Percentiles rank a stretch among this genome's conserved stretches.
These are phyloP conservation scores for Heritiera littoralis DNA, from an alignment of 345 rosid species.

Conservation along the genomic window DNA sequence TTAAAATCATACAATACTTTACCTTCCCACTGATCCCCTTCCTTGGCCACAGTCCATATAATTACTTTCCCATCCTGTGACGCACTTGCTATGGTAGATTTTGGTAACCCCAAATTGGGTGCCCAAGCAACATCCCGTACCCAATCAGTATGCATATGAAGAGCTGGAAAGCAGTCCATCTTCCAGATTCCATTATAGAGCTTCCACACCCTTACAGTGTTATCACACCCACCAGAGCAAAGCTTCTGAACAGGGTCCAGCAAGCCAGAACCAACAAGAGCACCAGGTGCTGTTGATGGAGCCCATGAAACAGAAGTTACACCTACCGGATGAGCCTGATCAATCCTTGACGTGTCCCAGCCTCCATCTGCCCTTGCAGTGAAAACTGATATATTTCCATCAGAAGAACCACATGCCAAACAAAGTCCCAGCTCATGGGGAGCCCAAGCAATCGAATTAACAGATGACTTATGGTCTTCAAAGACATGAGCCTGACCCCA, in stretches of 20 bases:
- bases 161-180: no score
- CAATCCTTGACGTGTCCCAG: slow-evolving; percentile 27
- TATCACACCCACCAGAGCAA: background rate
- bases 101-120: background rate
- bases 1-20: background rate
- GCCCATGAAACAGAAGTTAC: slow-evolving; percentile 30
- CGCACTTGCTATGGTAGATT: no score
- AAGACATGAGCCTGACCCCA: slow-evolving; percentile 25
- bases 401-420: slow-evolving; percentile 29
- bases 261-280: background rate
- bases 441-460: slow-evolving; percentile 28
- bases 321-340: slow-evolving; percentile 28
- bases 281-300: slow-evolving; percentile 22
- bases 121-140: background rate
- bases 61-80: no score
- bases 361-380: slow-evolving; percentile 28
- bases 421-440: slow-evolving; percentile 28
- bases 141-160: no score
- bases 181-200: no score
- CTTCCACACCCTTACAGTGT: background rate
- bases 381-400: slow-evolving; percentile 28
- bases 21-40: background rate
- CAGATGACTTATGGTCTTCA: slow-evolving; percentile 27
- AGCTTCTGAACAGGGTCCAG: background rate
- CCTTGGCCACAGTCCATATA: no score